Evolutionary conservation across 2,329 filamentous ascomycete species (phyloP), one percentile per base, ranked within the genome.

Genomic region (Arthroderma uncinatum): DNA sequence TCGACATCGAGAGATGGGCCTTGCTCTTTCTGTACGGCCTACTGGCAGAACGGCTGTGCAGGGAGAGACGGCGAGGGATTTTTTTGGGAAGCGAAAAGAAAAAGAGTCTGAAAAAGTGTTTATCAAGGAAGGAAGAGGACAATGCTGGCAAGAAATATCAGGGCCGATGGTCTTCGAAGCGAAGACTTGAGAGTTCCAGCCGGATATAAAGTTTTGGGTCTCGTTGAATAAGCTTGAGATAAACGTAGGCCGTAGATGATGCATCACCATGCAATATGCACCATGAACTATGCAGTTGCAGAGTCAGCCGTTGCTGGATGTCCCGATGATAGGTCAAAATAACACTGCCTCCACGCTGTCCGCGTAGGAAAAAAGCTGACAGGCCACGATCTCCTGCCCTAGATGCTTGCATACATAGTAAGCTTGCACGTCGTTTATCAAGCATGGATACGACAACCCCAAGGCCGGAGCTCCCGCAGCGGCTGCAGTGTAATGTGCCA

Each of bases 361-460:
- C 12, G 6, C n/a, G 37, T 44, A 21, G 16, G 2, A 21, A 44
- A 44, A 44, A 12, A 44, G 19, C 40, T 12, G 40, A 8, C 16
- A 44, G 40, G 21, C 40, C 40, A 16, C 16, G 21, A 44, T 10
- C 21, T 44, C 21, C 40, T 21, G 7, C 16, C 19, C n/a, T 4
- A 44, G 9, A 23, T 44, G 40, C 40, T 44, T 44, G 40, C 40
- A 21, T 44, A 44, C n/a, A 44, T 44, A 44, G 40, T 44, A 44
- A 44, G 40, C 40, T 44, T 44, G 40, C 40, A 44, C 40, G 40
- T 44, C 40, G 40, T 44, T 44, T 44, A 48, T 48, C 44, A 30
- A 28, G 44, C 44, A 14, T 48, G 44, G 25, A 30, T 48, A 48
- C 8, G 21, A 28, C 25, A 30, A 21, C 21, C 40, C 16, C 10